A percentile compares a stretch with the other conserved stretches of the same genome.
phyloP scores from a whole-genome alignment of 2,329 filamentous ascomycete genomes.

The Scolecobasidium constrictum region DNA sequence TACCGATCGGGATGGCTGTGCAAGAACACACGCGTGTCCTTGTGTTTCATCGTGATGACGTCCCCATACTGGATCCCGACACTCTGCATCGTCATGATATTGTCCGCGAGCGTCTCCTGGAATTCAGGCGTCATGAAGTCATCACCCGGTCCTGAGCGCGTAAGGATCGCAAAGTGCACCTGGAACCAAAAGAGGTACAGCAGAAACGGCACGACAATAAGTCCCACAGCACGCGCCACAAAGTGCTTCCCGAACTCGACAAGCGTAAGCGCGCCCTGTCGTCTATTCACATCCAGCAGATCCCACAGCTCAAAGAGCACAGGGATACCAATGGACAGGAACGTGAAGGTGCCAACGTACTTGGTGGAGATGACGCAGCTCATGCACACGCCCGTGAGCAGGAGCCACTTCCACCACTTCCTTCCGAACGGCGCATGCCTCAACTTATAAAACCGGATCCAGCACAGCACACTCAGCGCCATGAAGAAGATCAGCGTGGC shows the following conservation, averaged over 20 bases:
- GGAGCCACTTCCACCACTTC: constrained; percentile 99
- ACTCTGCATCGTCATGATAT: constrained; percentile 79
- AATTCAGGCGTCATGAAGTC: constrained; percentile 99
- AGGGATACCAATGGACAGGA: constrained; percentile 90
- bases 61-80: constrained; percentile 86
- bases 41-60: constrained; percentile 77
- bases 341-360: constrained; percentile 93
- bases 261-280: constrained; percentile 68
- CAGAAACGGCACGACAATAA: constrained; percentile 86
- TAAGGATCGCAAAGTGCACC: constrained; percentile 89
- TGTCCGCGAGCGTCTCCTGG: constrained; percentile 93
- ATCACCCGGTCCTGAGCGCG: constrained; percentile 81
- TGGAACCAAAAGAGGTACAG: constrained; percentile 99
- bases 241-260: constrained; percentile 83
- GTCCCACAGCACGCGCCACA: constrained; percentile 68
- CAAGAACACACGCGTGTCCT: constrained; percentile 92
- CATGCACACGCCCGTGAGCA: constrained; percentile 85
- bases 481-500: constrained; percentile 91
- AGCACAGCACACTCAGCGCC: constrained; percentile 86
- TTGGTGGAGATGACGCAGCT: constrained; percentile 98
- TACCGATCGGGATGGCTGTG: constrained; percentile 88
- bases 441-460: constrained; percentile 96
- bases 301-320: constrained; percentile 94
- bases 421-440: constrained; percentile 79
- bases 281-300: constrained; percentile 78